Evolutionary conservation across 352 stramenopile genomes (phyloP).

Genomic region (Poterioochromonas sp.): DNA sequence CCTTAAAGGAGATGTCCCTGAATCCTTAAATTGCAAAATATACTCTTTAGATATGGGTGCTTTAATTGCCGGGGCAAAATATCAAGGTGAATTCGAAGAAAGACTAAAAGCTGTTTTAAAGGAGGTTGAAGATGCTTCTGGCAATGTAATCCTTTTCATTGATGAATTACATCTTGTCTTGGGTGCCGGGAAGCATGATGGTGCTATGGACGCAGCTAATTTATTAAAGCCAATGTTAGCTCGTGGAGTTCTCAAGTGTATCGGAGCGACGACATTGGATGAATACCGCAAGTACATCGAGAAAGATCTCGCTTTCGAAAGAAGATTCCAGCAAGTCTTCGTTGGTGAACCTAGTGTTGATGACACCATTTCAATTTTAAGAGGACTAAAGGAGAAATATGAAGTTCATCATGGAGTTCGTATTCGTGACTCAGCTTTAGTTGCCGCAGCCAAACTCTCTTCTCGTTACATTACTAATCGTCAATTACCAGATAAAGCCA

Average conservation of each 20-base stretch:
- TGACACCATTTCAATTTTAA: slow-evolving; percentile 89
- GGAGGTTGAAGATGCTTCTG: slow-evolving; percentile 78
- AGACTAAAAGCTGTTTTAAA: slow-evolving; percentile 86
- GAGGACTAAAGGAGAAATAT: slow-evolving; percentile 88
- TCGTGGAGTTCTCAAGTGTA: slow-evolving; percentile 85
- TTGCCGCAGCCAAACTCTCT: slow-evolving; percentile 83
- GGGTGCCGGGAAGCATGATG: slow-evolving; percentile 75
- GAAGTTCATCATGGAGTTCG: slow-evolving; percentile 90
- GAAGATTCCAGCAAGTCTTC: slow-evolving; percentile 90
- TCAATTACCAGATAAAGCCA: slow-evolving; percentile 84
- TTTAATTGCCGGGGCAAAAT: slow-evolving; percentile 90
- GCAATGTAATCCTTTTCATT: slow-evolving; percentile 96
- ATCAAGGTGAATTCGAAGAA: slow-evolving; percentile 95
- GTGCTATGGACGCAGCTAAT: slow-evolving; percentile 90
- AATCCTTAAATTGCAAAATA: slow-evolving; percentile 72
- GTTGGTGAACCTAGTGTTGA: slow-evolving; percentile 85
- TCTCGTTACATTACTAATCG: slow-evolving; percentile 81
- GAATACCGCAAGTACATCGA: slow-evolving; percentile 97
- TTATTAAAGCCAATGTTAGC: slow-evolving; percentile 93
- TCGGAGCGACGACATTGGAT: slow-evolving; percentile 92
- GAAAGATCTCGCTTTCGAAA: slow-evolving; percentile 94
- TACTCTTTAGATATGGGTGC: slow-evolving; percentile 89
- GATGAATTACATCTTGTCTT: slow-evolving; percentile 95
- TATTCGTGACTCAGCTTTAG: slow-evolving; percentile 82
- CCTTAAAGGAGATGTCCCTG: slow-evolving; percentile 85